A percentile compares a stretch with the other conserved stretches of the same genome.
These are phyloP conservation scores for Tetrastigma voinierianum DNA, from an alignment of 164 flowering plant species.

Conservation along the genomic window DNA sequence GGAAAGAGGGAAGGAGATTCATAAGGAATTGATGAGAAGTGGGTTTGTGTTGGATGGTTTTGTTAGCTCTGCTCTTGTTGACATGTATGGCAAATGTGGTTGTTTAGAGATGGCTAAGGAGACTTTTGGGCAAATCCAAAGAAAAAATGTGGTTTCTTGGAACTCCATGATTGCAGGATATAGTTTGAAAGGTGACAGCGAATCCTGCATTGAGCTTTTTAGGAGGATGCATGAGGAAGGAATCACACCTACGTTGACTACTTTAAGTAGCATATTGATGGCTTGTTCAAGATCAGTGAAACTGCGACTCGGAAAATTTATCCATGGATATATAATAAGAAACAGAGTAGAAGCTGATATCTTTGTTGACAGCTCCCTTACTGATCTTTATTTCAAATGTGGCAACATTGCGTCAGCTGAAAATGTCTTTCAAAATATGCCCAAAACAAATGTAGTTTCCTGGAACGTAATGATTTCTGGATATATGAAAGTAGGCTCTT, in stretches of 20 bases:
- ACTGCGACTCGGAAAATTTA: conserved; percentile 49
- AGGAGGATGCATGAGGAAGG: conserved; percentile 49
- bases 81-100: conserved; percentile 81
- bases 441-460: conserved; percentile 36
- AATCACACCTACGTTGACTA: conserved; percentile 48
- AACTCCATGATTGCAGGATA: conserved; percentile 62
- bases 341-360: conserved; percentile 36
- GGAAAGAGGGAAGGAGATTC: conserved; percentile 57
- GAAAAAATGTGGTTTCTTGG: conserved; percentile 52
- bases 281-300: conserved; percentile 57
- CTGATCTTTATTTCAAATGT: conserved; percentile 72
- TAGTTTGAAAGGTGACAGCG: conserved; percentile 45
- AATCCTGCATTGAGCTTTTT: conserved; percentile 56
- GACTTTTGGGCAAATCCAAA: conserved; percentile 48
- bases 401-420: conserved; percentile 49
- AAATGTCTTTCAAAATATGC: conserved; percentile 36
- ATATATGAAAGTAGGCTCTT: conserved; percentile 45
- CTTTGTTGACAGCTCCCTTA: conserved; percentile 39
- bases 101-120: conserved; percentile 52
- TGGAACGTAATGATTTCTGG: conserved; percentile 90
- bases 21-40: conserved; percentile 30
- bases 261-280: conserved; percentile 50
- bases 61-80: conserved; percentile 62
- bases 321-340: conserved; percentile 64
- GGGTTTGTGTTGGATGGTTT: conserved; percentile 47